Percentiles rank a stretch among this genome's conserved stretches.
Conservation (phyloP, 345 rosid genomes). For the Pistacia atlantica region DNA sequence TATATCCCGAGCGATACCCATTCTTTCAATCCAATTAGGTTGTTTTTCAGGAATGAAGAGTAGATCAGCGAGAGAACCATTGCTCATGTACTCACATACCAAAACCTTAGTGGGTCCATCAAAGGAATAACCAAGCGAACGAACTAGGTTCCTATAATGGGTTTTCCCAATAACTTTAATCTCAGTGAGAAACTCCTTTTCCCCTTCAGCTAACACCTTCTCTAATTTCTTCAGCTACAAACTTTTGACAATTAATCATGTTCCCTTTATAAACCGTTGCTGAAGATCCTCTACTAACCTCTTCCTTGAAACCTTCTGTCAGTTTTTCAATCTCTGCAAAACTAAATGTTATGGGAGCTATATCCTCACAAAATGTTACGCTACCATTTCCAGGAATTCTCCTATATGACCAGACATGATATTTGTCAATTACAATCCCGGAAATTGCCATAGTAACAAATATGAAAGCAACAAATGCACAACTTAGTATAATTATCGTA, state of each 20-base stretch:
- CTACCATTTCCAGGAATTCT: neutral
- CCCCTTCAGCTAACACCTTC: neutral
- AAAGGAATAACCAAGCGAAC: neutral
- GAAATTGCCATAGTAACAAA: too few relatives aligned
- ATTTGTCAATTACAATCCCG: too few relatives aligned
- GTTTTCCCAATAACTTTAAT: neutral
- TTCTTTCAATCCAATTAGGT: neutral
- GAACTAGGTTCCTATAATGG: slow-evolving; percentile 2
- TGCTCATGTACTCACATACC: slow-evolving; percentile 8
- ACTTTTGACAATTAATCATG: neutral
- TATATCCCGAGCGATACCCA: neutral
- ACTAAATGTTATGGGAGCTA: slow-evolving; percentile 12
- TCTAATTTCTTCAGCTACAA: neutral
- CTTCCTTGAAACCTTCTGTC: too few relatives aligned
- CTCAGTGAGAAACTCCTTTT: neutral
- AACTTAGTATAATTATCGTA: too few relatives aligned
- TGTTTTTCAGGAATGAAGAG: neutral
- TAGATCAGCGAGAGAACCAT: neutral
- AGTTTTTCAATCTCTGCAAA: neutral
- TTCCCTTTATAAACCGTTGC: neutral
- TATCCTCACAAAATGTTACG: too few relatives aligned
- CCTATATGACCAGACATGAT: too few relatives aligned
- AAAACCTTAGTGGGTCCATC: slow-evolving; percentile 3
- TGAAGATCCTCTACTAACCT: too few relatives aligned
- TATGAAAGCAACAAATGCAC: too few relatives aligned